phyloP scores from a whole-genome alignment of 2,329 filamentous ascomycete genomes.

The Pseudocercospora pini-densiflorae region DNA sequence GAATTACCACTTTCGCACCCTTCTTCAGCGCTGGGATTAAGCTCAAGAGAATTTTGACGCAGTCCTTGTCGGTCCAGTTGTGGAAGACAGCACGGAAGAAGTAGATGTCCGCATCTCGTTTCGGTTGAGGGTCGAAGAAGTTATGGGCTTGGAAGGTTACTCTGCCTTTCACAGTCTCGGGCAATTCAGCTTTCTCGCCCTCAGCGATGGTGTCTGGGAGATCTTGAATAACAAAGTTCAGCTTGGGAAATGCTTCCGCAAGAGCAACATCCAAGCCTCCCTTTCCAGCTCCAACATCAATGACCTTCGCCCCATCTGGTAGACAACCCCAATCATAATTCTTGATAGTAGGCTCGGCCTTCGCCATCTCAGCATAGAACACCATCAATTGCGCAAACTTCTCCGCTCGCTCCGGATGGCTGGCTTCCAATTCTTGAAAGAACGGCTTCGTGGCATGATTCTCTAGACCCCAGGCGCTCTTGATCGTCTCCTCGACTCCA shows the following conservation, averaged over 20 bases:
- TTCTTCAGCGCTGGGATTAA: constrained; percentile 1
- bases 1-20: background rate
- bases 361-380: background rate
- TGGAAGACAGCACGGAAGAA: constrained; percentile 7
- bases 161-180: background rate
- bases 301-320: background rate
- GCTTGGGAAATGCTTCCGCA: background rate
- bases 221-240: constrained; percentile 6
- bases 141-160: constrained; percentile 13
- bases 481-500: background rate
- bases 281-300: background rate
- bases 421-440: background rate
- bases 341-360: background rate
- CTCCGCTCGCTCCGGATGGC: background rate
- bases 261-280: background rate
- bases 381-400: background rate
- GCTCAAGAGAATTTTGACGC: background rate
- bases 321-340: background rate
- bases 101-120: background rate
- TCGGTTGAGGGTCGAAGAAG: constrained; percentile 10
- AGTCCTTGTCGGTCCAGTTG: constrained; percentile 13
- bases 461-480: background rate
- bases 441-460: constrained; percentile 1
- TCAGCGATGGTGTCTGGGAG: constrained; percentile 3
- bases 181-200: background rate